Conservation (phyloP, 345 rosid genomes). For the Eucalyptus sp. region DNA sequence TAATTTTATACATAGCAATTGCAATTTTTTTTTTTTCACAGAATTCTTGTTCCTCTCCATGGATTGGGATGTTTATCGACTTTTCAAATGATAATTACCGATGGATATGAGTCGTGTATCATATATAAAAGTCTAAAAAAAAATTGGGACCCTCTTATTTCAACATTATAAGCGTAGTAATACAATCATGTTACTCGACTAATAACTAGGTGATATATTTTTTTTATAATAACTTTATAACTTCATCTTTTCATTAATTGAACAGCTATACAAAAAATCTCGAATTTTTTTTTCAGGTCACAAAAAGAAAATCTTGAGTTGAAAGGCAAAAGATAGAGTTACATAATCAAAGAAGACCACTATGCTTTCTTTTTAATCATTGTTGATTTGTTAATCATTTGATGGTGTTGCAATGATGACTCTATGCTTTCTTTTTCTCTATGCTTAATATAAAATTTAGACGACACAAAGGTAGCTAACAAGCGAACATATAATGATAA, state of each 20-base stretch:
- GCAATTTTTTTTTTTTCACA: not conserved
- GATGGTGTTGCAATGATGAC: not conserved
- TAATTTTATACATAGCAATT: not conserved
- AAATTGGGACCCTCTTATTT: not conserved
- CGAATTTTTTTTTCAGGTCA: accelerated
- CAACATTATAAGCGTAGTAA: not conserved
- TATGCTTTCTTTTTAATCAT: not conserved
- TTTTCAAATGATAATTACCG: not conserved
- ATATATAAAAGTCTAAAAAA: not conserved
- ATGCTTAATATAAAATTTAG: not conserved
- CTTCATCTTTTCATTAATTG: not conserved
- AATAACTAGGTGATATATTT: not conserved
- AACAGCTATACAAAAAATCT: not conserved
- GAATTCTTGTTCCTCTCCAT: not conserved
- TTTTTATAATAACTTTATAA: not conserved
- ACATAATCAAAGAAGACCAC: not conserved
- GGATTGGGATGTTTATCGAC: not conserved
- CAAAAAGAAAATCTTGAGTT: not conserved
- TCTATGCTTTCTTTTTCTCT: not conserved
- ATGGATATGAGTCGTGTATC: not conserved
- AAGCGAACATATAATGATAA: not conserved
- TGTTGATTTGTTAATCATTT: not conserved
- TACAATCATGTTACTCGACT: not conserved
- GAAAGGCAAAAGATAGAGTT: not conserved
- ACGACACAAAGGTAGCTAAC: not conserved